These are phyloP conservation scores for Collariella sp. DNA, from an alignment of 495 filamentous ascomycete genomes.

Conservation along the genomic window DNA sequence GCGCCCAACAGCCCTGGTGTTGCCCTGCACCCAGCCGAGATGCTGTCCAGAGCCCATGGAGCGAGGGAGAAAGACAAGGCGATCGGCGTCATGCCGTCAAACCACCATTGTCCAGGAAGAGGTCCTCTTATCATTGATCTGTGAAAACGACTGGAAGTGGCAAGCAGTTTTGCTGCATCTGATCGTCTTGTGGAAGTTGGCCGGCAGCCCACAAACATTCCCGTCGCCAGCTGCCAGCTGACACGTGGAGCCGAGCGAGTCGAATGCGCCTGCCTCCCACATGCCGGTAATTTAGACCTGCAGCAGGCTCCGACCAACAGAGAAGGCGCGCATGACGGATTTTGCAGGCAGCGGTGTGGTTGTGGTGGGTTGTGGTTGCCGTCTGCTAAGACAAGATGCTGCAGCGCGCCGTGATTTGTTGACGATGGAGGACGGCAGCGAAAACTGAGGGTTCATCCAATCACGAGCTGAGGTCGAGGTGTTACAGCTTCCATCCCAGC, in stretches of 20 bases:
- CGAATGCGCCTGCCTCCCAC: not conserved
- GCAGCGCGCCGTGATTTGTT: not conserved
- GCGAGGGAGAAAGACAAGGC: too few species aligned
- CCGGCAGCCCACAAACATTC: not conserved
- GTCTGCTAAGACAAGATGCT: not conserved
- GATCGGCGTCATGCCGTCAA: too few species aligned
- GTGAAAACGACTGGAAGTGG: too few species aligned
- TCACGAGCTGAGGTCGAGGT: not conserved
- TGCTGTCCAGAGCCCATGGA: too few species aligned
- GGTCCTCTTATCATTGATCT: too few species aligned
- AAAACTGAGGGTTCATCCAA: not conserved
- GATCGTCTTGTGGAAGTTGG: too few species aligned
- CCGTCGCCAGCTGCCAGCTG: not conserved
- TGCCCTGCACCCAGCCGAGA: too few species aligned
- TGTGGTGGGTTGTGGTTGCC: not conserved
- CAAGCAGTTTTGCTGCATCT: too few species aligned
- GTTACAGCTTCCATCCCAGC: conserved; percentile 2
- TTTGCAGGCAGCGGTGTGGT: not conserved
- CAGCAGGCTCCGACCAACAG: not conserved
- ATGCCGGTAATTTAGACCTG: not conserved
- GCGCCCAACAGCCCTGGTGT: too few species aligned
- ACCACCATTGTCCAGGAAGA: not conserved
- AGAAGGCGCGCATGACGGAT: not conserved
- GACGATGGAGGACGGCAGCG: not conserved
- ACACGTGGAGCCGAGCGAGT: conserved; percentile 3